Conservation (phyloP, 495 filamentous ascomycete genomes). For the Durotheca rogersii region DNA sequence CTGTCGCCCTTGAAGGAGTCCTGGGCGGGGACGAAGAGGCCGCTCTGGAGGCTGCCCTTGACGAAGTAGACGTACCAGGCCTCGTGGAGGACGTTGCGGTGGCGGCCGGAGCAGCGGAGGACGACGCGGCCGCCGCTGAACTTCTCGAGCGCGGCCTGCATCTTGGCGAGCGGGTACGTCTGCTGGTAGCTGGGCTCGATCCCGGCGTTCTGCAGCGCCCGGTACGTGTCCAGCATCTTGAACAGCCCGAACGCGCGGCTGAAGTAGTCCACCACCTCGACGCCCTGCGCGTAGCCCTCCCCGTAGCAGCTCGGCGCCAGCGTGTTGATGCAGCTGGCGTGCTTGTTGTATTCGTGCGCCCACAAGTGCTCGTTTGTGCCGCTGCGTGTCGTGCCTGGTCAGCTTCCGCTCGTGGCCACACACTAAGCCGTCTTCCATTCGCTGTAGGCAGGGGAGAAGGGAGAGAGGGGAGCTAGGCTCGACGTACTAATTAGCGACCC, state of each 20-base stretch:
- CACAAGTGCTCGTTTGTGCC: slow-evolving; percentile 69
- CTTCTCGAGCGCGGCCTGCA: slow-evolving; percentile 62
- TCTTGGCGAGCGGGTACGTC: slow-evolving; percentile 65
- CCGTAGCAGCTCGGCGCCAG: slow-evolving; percentile 73
- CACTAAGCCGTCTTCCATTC: background rate
- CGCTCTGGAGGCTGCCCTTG: slow-evolving; percentile 71
- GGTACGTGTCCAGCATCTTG: slow-evolving; percentile 55
- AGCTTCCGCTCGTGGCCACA: slow-evolving; percentile 3
- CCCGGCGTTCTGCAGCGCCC: slow-evolving; percentile 60
- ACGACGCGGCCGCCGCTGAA: slow-evolving; percentile 67
- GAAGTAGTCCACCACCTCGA: slow-evolving; percentile 67
- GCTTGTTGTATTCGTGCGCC: slow-evolving; percentile 88
- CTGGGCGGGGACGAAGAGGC: slow-evolving; percentile 63
- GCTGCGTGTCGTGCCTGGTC: slow-evolving; percentile 13
- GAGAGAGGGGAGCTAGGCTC: no score
- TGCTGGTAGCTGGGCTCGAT: slow-evolving; percentile 61
- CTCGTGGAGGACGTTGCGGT: slow-evolving; percentile 61
- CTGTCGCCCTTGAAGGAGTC: slow-evolving; percentile 40
- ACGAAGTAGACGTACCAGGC: slow-evolving; percentile 87
- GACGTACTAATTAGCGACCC: slow-evolving; percentile 57
- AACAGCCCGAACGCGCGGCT: slow-evolving; percentile 59
- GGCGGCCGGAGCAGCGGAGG: slow-evolving; percentile 61
- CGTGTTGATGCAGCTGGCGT: slow-evolving; percentile 73
- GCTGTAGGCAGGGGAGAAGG: background rate
- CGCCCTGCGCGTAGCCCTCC: slow-evolving; percentile 54